Conservation (phyloP, 2,329 filamentous ascomycete species). For the Fusarium sororula region DNA sequence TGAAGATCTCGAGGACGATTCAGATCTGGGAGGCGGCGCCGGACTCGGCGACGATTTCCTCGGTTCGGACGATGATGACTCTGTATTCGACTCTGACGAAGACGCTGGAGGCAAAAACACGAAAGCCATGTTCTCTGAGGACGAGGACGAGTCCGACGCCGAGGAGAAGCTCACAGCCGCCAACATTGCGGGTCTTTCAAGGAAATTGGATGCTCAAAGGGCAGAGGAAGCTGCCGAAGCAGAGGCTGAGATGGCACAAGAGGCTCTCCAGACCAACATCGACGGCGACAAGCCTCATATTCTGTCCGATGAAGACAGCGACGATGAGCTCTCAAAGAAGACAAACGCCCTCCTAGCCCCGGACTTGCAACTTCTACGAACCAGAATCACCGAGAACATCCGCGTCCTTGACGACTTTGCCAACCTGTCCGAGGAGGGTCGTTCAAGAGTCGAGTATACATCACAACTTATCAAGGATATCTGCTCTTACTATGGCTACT, state of each 20-base stretch:
- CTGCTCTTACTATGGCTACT: slow-evolving; percentile 97
- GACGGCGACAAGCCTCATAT: slow-evolving; percentile 76
- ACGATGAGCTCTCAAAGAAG: slow-evolving; percentile 67
- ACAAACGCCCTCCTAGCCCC: slow-evolving; percentile 77
- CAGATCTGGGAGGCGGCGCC: slow-evolving; percentile 48
- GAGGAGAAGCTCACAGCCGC: slow-evolving; percentile 93
- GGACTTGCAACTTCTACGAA: slow-evolving; percentile 87
- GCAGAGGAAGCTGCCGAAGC: slow-evolving; percentile 84
- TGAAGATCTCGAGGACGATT: slow-evolving; percentile 57
- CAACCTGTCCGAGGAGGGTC: slow-evolving; percentile 79
- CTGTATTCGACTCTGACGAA: slow-evolving; percentile 78
- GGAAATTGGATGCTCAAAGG: slow-evolving; percentile 80
- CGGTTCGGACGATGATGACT: slow-evolving; percentile 64
- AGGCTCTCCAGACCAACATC: slow-evolving; percentile 92
- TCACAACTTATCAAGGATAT: slow-evolving; percentile 88
- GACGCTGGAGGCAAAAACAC: slow-evolving; percentile 59
- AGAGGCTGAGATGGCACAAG: slow-evolving; percentile 85
- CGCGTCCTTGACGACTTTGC: slow-evolving; percentile 90
- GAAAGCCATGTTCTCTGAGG: slow-evolving; percentile 87
- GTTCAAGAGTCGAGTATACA: slow-evolving; percentile 89
- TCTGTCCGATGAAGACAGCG: slow-evolving; percentile 69
- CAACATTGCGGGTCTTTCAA: slow-evolving; percentile 92
- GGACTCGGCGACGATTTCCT: slow-evolving; percentile 68
- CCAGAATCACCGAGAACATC: slow-evolving; percentile 90
- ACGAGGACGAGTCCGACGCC: slow-evolving; percentile 86